Base-by-base conservation (phyloP, 345 rosid genomes). In the Cardamine resedifolia region DNA sequence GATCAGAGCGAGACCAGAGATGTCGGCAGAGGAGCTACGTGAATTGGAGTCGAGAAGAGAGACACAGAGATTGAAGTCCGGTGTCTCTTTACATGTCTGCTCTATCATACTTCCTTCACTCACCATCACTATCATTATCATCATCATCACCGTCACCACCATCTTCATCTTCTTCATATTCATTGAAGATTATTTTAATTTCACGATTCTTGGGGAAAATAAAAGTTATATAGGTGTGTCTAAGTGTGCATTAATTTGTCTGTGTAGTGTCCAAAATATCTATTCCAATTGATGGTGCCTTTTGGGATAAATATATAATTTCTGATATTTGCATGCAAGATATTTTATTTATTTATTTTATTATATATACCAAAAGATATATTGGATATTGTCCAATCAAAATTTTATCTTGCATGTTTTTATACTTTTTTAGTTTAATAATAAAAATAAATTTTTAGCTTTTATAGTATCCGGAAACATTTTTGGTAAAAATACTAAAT, bases 11-110 rank as follows among this genome's bases (percentile, higher is more conserved):
- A 83, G 74, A 15, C 80, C 82, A 34, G 67, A 24, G 5, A 70
- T 70, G 30, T 81, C 85, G 2, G 83, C 80, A 7, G 66, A 44
- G 24, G 85, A 73, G 53, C 82, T 78, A 64, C 76, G 79, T 60
- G 83, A 82, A 75, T 84, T 79, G 1, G 87, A 79, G 48, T 68
- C 10, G 26, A 81, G 85, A 0, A 79, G 58, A n/a, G 80, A 77
- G 1, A 69, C 68, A 38, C 87, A 84, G 10, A 84, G 87, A 28
- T 66, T 73, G 69, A 60, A 70, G 20, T 53, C 50, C 2, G 83
- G 83, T 48, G 83, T 79, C 56, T 76, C 68, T 61, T 84, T 72
- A 55, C 87, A 79, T 59, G 83, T 77, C 31, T 58, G 39, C 18
- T 75, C 67, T 58, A 79, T 61, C 58, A 66, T 70, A 64, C 23